These are phyloP conservation scores for Cercophora newfieldiana DNA, from an alignment of 495 filamentous ascomycete species.

Conservation along the genomic window DNA sequence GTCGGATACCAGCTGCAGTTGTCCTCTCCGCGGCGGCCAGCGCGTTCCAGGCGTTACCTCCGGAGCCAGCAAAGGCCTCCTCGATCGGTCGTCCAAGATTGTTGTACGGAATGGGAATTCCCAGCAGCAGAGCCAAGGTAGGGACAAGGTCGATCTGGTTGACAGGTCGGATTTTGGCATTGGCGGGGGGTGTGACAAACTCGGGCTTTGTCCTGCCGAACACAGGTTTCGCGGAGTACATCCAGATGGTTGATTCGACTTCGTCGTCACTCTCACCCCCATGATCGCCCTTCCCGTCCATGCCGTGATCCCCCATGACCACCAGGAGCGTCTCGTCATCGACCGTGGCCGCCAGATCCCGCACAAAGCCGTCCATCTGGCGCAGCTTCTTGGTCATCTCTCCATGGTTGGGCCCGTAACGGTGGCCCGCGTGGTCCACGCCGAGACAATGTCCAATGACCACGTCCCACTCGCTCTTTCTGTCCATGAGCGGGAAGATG, in stretches of 20 bases:
- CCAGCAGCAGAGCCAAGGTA: constrained; percentile 81
- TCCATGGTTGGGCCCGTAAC: constrained; percentile 89
- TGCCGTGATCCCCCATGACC: constrained; percentile 97
- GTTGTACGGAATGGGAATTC: constrained; percentile 93
- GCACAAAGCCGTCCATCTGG: constrained; percentile 85
- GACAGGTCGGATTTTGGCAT: constrained; percentile 77
- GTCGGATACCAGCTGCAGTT: constrained; percentile 81
- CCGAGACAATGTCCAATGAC: constrained; percentile 91
- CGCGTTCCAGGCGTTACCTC: constrained; percentile 68
- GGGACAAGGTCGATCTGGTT: constrained; percentile 96
- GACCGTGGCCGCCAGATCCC: constrained; percentile 66
- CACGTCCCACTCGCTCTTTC: constrained; percentile 78
- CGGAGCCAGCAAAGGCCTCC: constrained; percentile 78
- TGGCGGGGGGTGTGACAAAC: constrained; percentile 63
- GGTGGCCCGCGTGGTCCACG: constrained; percentile 95
- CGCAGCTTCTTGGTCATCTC: constrained; percentile 87
- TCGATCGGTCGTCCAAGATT: constrained; percentile 94
- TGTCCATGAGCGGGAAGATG: constrained; percentile 78
- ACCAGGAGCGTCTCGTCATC: constrained; percentile 87
- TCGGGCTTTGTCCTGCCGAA: constrained; percentile 76
- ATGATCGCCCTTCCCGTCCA: constrained; percentile 96
- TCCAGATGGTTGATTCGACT: constrained; percentile 92
- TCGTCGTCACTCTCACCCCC: constrained; percentile 96
- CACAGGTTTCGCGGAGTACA: constrained; percentile 84
- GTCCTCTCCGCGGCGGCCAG: constrained; percentile 73